Evolutionary conservation across 495 filamentous ascomycete species (phyloP).

Genomic region (Podospora anserina): DNA sequence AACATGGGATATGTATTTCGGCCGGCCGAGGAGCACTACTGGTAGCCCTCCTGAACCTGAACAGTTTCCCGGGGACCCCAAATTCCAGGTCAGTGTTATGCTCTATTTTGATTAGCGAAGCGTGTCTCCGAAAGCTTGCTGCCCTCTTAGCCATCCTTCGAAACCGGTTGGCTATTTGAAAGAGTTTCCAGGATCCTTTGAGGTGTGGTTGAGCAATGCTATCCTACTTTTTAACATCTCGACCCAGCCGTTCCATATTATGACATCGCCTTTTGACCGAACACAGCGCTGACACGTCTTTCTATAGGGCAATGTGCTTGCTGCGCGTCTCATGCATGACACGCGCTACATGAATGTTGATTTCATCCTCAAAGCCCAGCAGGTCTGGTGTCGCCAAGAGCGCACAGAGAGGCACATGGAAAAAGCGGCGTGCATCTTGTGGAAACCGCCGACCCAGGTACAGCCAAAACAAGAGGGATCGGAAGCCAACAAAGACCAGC

Average conservation of each 20-base stretch:
- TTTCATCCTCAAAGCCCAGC: conserved; percentile 33
- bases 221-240: too few relatives aligned
- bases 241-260: too few relatives aligned
- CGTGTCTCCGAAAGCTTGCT: too few relatives aligned
- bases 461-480: background rate
- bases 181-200: background rate
- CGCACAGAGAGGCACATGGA: conserved; percentile 5
- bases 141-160: too few relatives aligned
- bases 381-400: conserved; percentile 27
- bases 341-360: conserved; percentile 28
- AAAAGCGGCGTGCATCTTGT: conserved; percentile 1
- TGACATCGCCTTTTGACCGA: too few relatives aligned
- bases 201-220: too few relatives aligned
- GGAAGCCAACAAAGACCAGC: background rate
- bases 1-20: conserved; percentile 40
- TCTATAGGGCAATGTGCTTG: conserved; percentile 33
- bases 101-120: too few relatives aligned
- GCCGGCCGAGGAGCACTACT: conserved; percentile 15
- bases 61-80: conserved; percentile 27
- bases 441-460: too few relatives aligned
- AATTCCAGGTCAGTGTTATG: conserved; percentile 33
- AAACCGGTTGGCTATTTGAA: too few relatives aligned
- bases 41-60: background rate
- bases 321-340: conserved; percentile 28
- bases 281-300: background rate